A percentile compares a stretch with the other conserved stretches of the same genome.
Evolutionary conservation across 2,329 filamentous ascomycete genomes (phyloP).

Genomic region (Aspergillus luchuensis): DNA sequence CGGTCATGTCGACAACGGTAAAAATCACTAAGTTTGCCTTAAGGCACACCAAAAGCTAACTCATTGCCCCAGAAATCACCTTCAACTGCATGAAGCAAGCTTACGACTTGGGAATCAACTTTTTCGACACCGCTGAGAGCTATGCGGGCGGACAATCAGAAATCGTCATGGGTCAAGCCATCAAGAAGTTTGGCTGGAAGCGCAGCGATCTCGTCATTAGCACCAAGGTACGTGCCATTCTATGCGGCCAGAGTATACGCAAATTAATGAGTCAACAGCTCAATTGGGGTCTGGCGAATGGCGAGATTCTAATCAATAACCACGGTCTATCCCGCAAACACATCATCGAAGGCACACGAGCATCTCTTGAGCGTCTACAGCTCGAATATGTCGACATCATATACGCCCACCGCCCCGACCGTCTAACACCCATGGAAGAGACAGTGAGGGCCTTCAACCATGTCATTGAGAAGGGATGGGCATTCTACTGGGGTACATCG

Average conservation of each 20-base stretch:
- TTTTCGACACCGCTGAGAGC: conserved; percentile 60
- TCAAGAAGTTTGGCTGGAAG: conserved; percentile 60
- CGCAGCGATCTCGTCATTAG: conserved; percentile 53
- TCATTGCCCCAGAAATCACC: conserved; percentile 21
- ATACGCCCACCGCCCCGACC: conserved; percentile 71
- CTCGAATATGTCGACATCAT: conserved; percentile 70
- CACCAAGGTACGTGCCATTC: conserved; percentile 32
- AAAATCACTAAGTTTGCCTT: background rate
- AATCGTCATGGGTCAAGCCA: conserved; percentile 56
- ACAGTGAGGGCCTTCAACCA: conserved; percentile 72
- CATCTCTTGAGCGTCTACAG: conserved; percentile 62
- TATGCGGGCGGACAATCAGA: conserved; percentile 58
- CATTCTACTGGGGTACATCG: conserved; percentile 72
- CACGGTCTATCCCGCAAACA: conserved; percentile 70
- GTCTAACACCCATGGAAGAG: conserved; percentile 70
- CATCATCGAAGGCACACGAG: conserved; percentile 65
- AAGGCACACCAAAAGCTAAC: background rate
- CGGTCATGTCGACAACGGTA: conserved; percentile 69
- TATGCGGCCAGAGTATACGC: background rate
- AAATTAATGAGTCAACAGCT: conserved; percentile 42
- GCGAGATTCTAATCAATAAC: conserved; percentile 67
- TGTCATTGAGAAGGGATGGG: conserved; percentile 68
- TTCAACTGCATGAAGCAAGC: conserved; percentile 52
- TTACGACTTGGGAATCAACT: conserved; percentile 60
- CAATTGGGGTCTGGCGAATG: conserved; percentile 64